Percentiles rank a stretch among this genome's conserved stretches.
These are phyloP conservation scores for Zoysia pacifica DNA, from an alignment of 176 grass and related monocot species.

Conservation along the genomic window DNA sequence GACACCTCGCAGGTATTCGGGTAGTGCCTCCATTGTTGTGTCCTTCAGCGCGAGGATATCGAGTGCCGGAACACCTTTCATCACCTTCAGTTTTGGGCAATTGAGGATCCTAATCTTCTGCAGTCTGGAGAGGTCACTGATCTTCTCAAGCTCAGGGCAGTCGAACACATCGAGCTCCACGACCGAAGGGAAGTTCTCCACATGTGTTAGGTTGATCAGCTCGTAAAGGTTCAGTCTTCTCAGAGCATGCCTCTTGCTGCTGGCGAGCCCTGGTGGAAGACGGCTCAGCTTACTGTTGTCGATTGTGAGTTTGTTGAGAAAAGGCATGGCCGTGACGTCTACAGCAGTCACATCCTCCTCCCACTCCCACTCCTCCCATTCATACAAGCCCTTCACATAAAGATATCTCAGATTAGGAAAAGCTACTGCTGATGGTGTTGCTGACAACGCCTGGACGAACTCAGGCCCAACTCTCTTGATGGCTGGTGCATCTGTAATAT, in stretches of 20 bases:
- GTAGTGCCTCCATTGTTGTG: too few species aligned
- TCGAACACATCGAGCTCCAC: too few species aligned
- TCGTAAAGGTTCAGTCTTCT: background rate
- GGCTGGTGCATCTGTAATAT: accelerated
- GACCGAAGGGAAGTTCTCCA: too few species aligned
- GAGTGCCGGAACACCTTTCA: too few species aligned
- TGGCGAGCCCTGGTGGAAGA: background rate
- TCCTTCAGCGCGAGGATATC: too few species aligned
- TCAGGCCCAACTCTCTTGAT: background rate
- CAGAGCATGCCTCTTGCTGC: background rate
- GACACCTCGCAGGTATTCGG: too few species aligned
- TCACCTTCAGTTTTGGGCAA: too few species aligned
- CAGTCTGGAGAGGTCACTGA: too few species aligned
- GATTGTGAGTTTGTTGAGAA: background rate
- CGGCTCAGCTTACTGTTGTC: background rate
- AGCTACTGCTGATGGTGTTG: background rate
- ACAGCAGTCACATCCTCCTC: background rate
- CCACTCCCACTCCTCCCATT: background rate
- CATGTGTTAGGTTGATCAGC: too few species aligned
- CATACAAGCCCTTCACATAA: background rate
- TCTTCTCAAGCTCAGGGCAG: too few species aligned
- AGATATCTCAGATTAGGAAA: background rate
- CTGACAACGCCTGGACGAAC: background rate
- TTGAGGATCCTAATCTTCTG: too few species aligned
- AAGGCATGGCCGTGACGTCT: background rate